phyloP scores from a whole-genome alignment of 345 rosid genomes.

The Tarenaya hassleriana region DNA sequence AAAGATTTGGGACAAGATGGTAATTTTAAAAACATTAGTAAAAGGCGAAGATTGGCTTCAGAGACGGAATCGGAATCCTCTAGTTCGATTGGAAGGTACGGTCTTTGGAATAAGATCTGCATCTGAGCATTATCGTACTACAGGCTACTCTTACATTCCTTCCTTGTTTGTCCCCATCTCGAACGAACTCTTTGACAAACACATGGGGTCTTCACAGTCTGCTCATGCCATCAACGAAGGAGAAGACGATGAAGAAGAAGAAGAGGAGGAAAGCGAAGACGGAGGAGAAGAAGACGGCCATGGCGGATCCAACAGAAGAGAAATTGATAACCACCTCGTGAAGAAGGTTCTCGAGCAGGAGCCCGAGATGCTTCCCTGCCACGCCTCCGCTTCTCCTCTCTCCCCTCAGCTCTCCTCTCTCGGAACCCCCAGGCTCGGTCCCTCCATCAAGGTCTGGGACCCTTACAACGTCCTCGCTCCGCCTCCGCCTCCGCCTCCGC shows the following conservation, averaged over 20 bases:
- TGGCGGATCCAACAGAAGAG: constrained; percentile 26
- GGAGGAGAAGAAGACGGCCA: constrained; percentile 33
- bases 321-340: constrained; percentile 38
- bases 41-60: too few relatives aligned
- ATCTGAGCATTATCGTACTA: too few relatives aligned
- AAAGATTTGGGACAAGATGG: too few relatives aligned
- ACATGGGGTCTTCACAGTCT: constrained; percentile 73
- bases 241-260: constrained; percentile 44
- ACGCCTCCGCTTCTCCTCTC: constrained; percentile 87
- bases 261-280: constrained; percentile 34
- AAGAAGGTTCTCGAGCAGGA: constrained; percentile 85
- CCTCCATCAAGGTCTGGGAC: constrained; percentile 92
- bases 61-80: too few relatives aligned
- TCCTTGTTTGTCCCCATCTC: too few relatives aligned
- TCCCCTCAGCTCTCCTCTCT: constrained; percentile 84
- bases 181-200: constrained; percentile 1
- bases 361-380: constrained; percentile 84
- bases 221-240: constrained; percentile 33
- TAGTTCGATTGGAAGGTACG: too few relatives aligned
- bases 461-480: constrained; percentile 89
- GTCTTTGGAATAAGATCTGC: too few relatives aligned
- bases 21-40: too few relatives aligned
- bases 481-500: constrained; percentile 48
- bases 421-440: constrained; percentile 86
- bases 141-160: too few relatives aligned